Conservation (phyloP, 805 yeast species). For the Kodamaea neixiangensis region DNA sequence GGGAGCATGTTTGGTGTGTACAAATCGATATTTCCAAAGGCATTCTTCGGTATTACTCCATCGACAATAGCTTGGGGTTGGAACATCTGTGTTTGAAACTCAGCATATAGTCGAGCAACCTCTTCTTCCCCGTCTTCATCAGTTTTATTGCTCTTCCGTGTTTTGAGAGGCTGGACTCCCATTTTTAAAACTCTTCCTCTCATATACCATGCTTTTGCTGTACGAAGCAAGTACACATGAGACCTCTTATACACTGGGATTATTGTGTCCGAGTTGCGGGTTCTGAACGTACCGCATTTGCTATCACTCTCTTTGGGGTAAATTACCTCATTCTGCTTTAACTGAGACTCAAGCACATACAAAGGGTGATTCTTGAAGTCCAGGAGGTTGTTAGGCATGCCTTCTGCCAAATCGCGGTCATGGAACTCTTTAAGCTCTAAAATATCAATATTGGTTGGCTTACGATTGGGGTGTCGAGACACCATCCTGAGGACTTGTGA, state of each 20-base stretch:
- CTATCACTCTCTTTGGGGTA: constrained; percentile 56
- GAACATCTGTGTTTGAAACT: constrained; percentile 72
- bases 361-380: constrained; percentile 88
- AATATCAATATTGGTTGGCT: constrained; percentile 37
- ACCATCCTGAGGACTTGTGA: constrained; percentile 35
- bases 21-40: constrained; percentile 81
- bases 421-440: constrained; percentile 63
- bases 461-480: constrained; percentile 24
- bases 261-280: constrained; percentile 33
- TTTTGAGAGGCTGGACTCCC: constrained; percentile 67
- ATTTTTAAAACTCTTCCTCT: constrained; percentile 72
- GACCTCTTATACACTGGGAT: constrained; percentile 68
- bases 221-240: constrained; percentile 61
- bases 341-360: constrained; percentile 75
- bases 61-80: constrained; percentile 64
- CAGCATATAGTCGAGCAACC: constrained; percentile 63
- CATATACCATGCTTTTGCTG: constrained; percentile 86
- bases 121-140: constrained; percentile 46
- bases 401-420: constrained; percentile 69
- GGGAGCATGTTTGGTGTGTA: constrained; percentile 84
- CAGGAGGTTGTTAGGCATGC: constrained; percentile 80
- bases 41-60: constrained; percentile 73
- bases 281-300: constrained; percentile 68
- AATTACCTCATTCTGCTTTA: constrained; percentile 71
- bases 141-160: constrained; percentile 33